Percentiles rank a stretch among this genome's conserved stretches.
These are phyloP conservation scores for Blastocladiella britannica DNA, from an alignment of 192 early-diverging fungal genomes.

Conservation along the genomic window DNA sequence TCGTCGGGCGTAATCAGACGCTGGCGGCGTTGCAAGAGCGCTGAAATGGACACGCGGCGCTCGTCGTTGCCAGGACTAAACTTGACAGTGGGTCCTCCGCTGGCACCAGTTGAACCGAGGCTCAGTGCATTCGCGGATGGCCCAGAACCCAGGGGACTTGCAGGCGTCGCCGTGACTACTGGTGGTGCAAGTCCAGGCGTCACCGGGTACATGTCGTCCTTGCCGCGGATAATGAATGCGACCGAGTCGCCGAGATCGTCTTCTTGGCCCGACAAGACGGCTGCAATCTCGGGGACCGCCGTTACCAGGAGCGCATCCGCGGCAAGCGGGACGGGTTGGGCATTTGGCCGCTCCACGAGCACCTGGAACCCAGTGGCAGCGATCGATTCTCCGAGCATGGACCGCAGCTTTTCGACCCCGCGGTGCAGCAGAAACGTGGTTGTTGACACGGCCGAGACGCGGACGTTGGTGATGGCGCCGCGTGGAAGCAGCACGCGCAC, in stretches of 20 bases:
- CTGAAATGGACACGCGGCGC: not conserved
- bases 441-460: not conserved
- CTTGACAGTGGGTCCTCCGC: too few species aligned
- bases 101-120: too few species aligned
- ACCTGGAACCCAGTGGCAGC: not conserved
- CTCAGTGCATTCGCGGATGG: too few species aligned
- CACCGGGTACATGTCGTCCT: not conserved
- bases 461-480: not conserved
- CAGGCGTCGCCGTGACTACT: too few species aligned
- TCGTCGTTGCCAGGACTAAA: not conserved
- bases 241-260: not conserved
- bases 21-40: not conserved
- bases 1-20: not conserved
- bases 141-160: too few species aligned
- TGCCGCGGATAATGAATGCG: not conserved
- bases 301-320: not conserved
- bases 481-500: not conserved
- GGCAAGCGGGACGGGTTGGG: not conserved
- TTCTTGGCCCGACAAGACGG: not conserved
- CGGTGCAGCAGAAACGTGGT: not conserved
- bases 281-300: not conserved
- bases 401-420: not conserved
- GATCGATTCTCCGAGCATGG: not conserved
- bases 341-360: not conserved
- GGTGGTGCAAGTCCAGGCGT: too few species aligned